phyloP scores from a whole-genome alignment of 169 alveolate genomes.

The Plasmodium gonderi region DNA sequence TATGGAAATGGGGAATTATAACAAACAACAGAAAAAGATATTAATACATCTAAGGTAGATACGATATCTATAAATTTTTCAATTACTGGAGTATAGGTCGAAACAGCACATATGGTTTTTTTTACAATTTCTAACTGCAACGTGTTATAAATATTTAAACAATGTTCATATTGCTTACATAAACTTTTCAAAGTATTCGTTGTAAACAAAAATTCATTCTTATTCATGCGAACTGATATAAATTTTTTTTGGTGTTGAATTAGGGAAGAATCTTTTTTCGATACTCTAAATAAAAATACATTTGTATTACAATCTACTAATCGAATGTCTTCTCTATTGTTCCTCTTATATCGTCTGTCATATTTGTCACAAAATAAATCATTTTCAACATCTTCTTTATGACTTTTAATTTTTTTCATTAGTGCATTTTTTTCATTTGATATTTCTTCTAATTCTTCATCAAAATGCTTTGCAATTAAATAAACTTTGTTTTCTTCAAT shows the following conservation, averaged over 20 bases:
- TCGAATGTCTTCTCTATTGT: constrained; percentile 78
- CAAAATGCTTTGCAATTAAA: constrained; percentile 88
- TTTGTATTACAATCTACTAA: constrained; percentile 85
- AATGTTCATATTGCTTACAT: constrained; percentile 84
- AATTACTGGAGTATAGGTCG: constrained; percentile 95
- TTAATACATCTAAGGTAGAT: constrained; percentile 94
- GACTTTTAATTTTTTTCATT: constrained; percentile 87
- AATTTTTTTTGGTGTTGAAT: constrained; percentile 76
- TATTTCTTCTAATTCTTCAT: constrained; percentile 82
- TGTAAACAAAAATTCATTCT: constrained; percentile 89
- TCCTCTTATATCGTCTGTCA: constrained; percentile 76
- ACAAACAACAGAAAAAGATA: constrained; percentile 94
- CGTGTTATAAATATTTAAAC: constrained; percentile 85
- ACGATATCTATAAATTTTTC: constrained; percentile 91
- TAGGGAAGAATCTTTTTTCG: constrained; percentile 86
- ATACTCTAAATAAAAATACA: constrained; percentile 89
- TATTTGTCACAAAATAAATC: constrained; percentile 82
- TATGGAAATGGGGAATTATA: constrained; percentile 87
- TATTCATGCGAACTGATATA: constrained; percentile 52
- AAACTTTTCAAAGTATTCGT: constrained; percentile 85
- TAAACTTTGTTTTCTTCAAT: constrained; percentile 90
- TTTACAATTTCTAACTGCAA: constrained; percentile 88
- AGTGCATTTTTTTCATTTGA: constrained; percentile 82
- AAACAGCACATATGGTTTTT: constrained; percentile 94
- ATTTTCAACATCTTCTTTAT: constrained; percentile 84